These are phyloP conservation scores for Ciborinia camelliae DNA, from an alignment of 2,329 filamentous ascomycete genomes.

Conservation along the genomic window DNA sequence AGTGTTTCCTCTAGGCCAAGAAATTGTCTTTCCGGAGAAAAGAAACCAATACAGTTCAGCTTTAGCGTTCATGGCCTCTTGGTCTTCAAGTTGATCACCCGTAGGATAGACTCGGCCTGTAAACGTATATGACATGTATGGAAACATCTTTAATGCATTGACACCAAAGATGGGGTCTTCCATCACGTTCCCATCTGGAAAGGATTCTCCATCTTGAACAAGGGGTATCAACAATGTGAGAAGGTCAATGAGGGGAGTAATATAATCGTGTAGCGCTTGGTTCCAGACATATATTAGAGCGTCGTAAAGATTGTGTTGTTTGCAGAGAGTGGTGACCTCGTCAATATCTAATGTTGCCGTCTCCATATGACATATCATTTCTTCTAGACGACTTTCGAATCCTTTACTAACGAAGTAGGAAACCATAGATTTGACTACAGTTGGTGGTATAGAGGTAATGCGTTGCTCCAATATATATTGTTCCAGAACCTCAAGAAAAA, in stretches of 20 bases:
- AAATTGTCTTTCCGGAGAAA: slow-evolving; percentile 76
- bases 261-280: slow-evolving; percentile 80
- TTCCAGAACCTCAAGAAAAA: slow-evolving; percentile 87
- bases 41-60: slow-evolving; percentile 88
- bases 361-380: slow-evolving; percentile 91
- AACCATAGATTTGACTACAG: slow-evolving; percentile 81
- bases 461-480: slow-evolving; percentile 78
- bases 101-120: slow-evolving; percentile 92
- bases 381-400: slow-evolving; percentile 76
- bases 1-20: slow-evolving; percentile 66
- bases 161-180: slow-evolving; percentile 60
- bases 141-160: slow-evolving; percentile 86
- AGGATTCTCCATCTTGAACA: slow-evolving; percentile 54
- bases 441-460: slow-evolving; percentile 73
- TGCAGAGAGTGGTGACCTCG: slow-evolving; percentile 85
- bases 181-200: slow-evolving; percentile 51
- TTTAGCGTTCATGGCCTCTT: slow-evolving; percentile 73
- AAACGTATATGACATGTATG: slow-evolving; percentile 87
- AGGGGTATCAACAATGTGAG: slow-evolving; percentile 62
- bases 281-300: slow-evolving; percentile 98
- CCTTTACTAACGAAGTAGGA: slow-evolving; percentile 74
- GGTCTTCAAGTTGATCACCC: slow-evolving; percentile 68
- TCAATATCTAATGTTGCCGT: slow-evolving; percentile 90
- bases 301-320: slow-evolving; percentile 88
- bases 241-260: slow-evolving; percentile 85